Percentiles rank a stretch among this genome's conserved stretches.
Conservation (phyloP, 345 rosid species). For the Eucalyptus sp. region DNA sequence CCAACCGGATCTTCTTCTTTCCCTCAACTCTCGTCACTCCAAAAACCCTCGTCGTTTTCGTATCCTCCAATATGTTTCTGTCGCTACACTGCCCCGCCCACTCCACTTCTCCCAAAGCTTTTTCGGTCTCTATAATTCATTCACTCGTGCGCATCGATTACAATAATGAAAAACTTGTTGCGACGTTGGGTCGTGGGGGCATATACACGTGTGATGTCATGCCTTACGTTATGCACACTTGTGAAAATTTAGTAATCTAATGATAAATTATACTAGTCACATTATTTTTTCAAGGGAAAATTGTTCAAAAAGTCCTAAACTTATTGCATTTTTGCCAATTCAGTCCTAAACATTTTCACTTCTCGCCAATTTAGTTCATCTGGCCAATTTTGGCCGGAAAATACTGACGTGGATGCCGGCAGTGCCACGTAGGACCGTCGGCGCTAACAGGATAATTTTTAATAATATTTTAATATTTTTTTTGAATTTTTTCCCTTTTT, state of each 20-base stretch:
- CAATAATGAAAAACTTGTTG: not conserved
- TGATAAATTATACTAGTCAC: not conserved
- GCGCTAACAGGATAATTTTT: too few species aligned
- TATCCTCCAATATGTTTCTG: not conserved
- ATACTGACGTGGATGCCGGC: too few species aligned
- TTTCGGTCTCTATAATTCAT: not conserved
- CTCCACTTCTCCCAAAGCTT: not conserved
- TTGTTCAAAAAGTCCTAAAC: too few species aligned
- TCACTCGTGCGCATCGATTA: not conserved
- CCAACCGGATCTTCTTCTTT: not conserved
- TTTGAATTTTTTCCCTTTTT: too few species aligned
- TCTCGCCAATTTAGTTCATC: too few species aligned
- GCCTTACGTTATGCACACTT: not conserved
- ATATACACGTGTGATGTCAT: not conserved
- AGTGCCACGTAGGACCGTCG: too few species aligned
- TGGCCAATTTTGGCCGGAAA: too few species aligned
- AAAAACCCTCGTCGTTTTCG: not conserved
- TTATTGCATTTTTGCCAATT: too few species aligned
- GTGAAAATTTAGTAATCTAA: not conserved
- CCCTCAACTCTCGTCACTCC: not conserved
- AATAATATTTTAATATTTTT: too few species aligned
- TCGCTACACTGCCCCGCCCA: not conserved
- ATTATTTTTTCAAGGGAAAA: not conserved
- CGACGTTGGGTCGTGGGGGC: not conserved
- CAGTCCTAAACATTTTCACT: too few species aligned